Percentiles rank a stretch among this genome's conserved stretches.
Evolutionary conservation across 331 rosid species (phyloP).

Genomic region (Malus hybrid): DNA sequence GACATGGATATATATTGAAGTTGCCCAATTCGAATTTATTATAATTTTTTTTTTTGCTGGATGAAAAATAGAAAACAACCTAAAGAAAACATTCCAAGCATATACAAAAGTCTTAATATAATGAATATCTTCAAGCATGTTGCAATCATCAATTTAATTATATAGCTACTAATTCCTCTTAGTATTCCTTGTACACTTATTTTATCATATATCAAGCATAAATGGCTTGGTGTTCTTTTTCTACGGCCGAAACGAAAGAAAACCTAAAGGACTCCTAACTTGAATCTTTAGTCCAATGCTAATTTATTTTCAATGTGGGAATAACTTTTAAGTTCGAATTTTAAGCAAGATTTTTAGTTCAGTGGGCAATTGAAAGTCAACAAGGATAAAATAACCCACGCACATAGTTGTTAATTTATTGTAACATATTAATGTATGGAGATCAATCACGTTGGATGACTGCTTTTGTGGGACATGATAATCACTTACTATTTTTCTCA

Average conservation of each 20-base stretch:
- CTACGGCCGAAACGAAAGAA: too few relatives aligned
- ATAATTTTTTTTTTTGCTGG: neutral
- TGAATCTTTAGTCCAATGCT: too few relatives aligned
- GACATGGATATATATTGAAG: conserved; percentile 4
- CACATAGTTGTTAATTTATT: neutral
- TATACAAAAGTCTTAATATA: neutral
- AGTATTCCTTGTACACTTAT: too few relatives aligned
- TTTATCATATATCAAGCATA: too few relatives aligned
- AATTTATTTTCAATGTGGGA: too few relatives aligned
- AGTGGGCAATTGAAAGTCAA: too few relatives aligned
- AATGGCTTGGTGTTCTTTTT: too few relatives aligned
- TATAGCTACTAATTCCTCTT: too few relatives aligned
- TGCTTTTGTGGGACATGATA: neutral
- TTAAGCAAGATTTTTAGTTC: too few relatives aligned
- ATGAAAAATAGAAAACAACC: neutral
- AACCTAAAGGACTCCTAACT: too few relatives aligned
- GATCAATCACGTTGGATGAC: neutral
- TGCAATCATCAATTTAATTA: neutral
- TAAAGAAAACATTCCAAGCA: neutral
- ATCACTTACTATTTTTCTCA: too few relatives aligned
- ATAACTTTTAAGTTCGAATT: too few relatives aligned
- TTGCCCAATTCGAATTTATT: neutral
- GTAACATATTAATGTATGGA: neutral
- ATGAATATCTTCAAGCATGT: neutral
- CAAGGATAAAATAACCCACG: neutral